Base-by-base conservation (phyloP, 495 filamentous ascomycete species). In the Trichocladium antarcticum region DNA sequence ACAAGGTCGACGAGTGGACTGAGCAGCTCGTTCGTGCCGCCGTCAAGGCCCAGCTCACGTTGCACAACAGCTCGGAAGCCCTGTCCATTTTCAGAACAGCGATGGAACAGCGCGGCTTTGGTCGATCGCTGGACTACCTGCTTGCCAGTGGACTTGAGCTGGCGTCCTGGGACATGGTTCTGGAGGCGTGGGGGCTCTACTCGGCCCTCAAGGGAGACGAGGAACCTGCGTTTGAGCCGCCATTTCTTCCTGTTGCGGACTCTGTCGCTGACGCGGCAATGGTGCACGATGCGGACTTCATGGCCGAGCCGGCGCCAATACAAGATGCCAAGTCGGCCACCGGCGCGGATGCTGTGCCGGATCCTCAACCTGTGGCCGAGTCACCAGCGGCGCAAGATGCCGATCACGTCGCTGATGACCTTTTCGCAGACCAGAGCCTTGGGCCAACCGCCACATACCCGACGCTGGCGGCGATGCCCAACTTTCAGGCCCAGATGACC, bases 121-220 rank as follows among this genome's bases (percentile, higher is more conserved):
- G 35, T 14, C 5, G 37, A 10, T 19, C 60, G 6, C 20, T 62
- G 21, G 60, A 65, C 19, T 45, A 47, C 11, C 16, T 68, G 15
- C 27, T 58, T 16, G 47, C 56, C 8, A 46, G 62, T 36, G 55
- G 49, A 10, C 56, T 67, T 21, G 45, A 41, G 37, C 45, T 39
- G 8, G 40, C 51, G 10, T 42, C 45, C 6, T 68, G 58, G 62
- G 16, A 55, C 12, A 15, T 62, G 28, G 19, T 64, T 1, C 39
- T 56, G 9, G 39, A 61, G 2, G 47, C 45, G 0, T 63, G 56
- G 59, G 35, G 45, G 22, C 12, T 45, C n/a, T 64, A 55, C 45
- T 37, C 17, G 7, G 15, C n/a, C n/a, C 37, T 16, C 34, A 37
- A 37, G 36, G 28, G 17, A 6, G 21, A 28, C 5, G 17, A 43